Evolutionary conservation across 768 basidiomycete genomes (phyloP), one percentile per base, ranked within the genome.

Genomic region (Amanita subjunquillea): DNA sequence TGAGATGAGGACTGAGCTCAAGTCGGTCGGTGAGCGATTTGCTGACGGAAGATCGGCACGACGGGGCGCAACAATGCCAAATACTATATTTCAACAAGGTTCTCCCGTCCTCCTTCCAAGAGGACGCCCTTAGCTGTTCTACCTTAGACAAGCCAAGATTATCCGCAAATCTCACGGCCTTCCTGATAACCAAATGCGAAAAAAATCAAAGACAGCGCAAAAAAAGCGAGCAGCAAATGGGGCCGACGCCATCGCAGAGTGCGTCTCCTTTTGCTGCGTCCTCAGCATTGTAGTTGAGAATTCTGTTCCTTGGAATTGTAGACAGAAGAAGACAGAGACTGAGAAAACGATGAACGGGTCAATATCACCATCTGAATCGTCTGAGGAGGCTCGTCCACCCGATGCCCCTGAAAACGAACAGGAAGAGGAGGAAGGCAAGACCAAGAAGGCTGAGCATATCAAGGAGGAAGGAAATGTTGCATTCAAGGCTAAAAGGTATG

Each of bases 401-500:
- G 4, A 27, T 15, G 12, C 15, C 13, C 15, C 29, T 34, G 12
- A 32, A 3, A 27, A 25, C 10, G 22, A 34, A 17, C 32, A 30
- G 22, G 49, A 38, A 29, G 15, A 37, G 25, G 41, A 29, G 42
- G 69, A 69, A 23, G 79, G 79, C 23, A 65, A 69, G 22, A 56
- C 63, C 3, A 69, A 70, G 43, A 70, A 69, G 17, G 83, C 85
- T 6, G 82, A 87, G 59, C 74, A 77, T 55, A 60, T 76, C 30
- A 87, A 91, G 64, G 87, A 88, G 60, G 69, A 78, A 50, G 90
- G 90, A 12, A 92, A 92, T 65, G 68, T 70, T 2, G 74, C 82
- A 1, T 91, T 91, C 69, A 89, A 84, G 63, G 75, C 73, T 2
- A 77, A 72, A 51, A 71, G 70, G 57, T 91, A 83, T 63, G 66